Evolutionary conservation across 2,329 filamentous ascomycete genomes (phyloP).

Genomic region (Trichophyton benhamiae): DNA sequence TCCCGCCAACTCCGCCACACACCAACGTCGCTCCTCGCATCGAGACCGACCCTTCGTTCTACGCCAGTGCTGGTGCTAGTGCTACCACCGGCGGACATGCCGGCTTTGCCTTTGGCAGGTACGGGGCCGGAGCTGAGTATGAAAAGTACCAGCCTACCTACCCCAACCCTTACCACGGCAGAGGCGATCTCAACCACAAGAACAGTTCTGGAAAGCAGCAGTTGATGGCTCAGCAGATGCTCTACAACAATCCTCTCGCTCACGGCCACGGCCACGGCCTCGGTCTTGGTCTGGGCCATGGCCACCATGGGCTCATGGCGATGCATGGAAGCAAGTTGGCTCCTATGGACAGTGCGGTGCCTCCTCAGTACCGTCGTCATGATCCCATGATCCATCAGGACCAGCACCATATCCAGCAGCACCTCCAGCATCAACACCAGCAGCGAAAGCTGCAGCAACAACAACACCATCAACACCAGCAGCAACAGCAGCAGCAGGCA

Average conservation of each 20-base stretch:
- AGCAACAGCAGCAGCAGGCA: constrained; percentile 17
- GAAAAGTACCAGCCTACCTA: constrained; percentile 34
- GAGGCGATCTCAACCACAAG: neutral
- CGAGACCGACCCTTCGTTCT: constrained; percentile 29
- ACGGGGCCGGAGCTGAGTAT: constrained; percentile 35
- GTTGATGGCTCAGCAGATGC: constrained; percentile 18
- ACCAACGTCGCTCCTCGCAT: constrained; percentile 26
- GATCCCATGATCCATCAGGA: constrained; percentile 18
- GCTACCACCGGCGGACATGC: constrained; percentile 6
- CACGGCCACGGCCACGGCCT: neutral
- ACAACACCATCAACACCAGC: constrained; percentile 15
- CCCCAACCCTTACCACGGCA: neutral
- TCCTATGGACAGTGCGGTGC: constrained; percentile 31
- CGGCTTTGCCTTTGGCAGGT: constrained; percentile 27
- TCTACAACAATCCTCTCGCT: neutral
- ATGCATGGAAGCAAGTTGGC: constrained; percentile 31
- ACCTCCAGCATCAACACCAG: neutral
- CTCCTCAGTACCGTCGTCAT: constrained; percentile 31
- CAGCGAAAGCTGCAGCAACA: constrained; percentile 18
- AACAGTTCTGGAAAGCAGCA: constrained; percentile 8
- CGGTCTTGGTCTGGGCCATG: neutral
- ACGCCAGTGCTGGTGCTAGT: constrained; percentile 25
- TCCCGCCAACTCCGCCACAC: constrained; percentile 33
- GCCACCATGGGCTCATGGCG: constrained; percentile 23
- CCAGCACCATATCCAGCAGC: neutral